A percentile compares a stretch with the other conserved stretches of the same genome.
phyloP scores from a whole-genome alignment of 1,139 yeast genomes.

The Nadsonia starkeyi-henricii region DNA sequence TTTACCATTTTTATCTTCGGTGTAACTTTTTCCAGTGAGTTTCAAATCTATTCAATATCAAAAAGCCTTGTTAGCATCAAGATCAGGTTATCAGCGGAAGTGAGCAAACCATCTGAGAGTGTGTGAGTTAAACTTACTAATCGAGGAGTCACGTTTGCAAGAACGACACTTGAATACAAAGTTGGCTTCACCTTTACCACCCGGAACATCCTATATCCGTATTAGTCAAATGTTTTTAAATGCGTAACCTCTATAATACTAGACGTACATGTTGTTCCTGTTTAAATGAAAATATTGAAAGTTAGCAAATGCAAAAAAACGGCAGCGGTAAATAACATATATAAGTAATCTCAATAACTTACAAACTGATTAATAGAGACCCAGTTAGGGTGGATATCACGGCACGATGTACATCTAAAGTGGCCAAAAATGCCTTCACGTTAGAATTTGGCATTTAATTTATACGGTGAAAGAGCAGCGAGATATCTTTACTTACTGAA shows the following conservation, averaged over 20 bases:
- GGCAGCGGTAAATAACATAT: neutral
- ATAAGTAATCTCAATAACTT: conserved; percentile 10
- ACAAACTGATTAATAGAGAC: conserved; percentile 55
- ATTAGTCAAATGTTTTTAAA: conserved; percentile 3
- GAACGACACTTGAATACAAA: conserved; percentile 65
- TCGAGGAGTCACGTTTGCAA: conserved; percentile 41
- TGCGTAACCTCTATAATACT: neutral
- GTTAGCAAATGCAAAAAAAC: neutral
- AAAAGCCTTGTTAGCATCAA: conserved; percentile 1
- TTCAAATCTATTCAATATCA: conserved; percentile 6
- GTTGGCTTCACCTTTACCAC: conserved; percentile 73
- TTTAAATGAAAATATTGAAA: neutral
- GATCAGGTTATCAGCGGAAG: neutral
- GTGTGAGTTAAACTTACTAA: conserved; percentile 11
- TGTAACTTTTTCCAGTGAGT: neutral
- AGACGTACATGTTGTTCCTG: conserved; percentile 20
- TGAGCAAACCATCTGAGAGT: neutral
- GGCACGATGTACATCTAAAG: conserved; percentile 54
- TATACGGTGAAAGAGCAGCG: no score
- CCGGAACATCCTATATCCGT: conserved; percentile 39
- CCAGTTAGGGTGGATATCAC: conserved; percentile 64
- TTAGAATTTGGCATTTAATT: no score
- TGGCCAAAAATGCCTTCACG: conserved; percentile 1
- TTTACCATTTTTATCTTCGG: conserved; percentile 15
- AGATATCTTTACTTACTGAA: conserved; percentile 25